phyloP scores from a whole-genome alignment of 1,284 basidiomycete genomes.

The Microbotryum scabiosae region DNA sequence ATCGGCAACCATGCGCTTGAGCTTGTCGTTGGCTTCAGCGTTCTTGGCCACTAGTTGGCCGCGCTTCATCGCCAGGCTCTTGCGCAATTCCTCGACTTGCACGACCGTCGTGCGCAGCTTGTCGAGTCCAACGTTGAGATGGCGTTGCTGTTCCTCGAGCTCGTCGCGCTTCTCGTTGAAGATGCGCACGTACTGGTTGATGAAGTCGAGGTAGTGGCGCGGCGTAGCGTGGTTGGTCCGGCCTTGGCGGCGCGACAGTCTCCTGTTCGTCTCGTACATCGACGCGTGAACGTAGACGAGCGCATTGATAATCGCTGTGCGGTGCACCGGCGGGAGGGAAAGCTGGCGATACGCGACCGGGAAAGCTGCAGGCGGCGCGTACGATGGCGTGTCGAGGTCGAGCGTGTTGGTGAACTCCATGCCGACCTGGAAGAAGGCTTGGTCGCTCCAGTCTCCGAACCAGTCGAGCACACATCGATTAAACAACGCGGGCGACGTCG shows the following conservation, averaged over 20 bases:
- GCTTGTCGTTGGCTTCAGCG: constrained; percentile 89
- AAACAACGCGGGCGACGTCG: constrained; percentile 94
- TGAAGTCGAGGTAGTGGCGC: constrained; percentile 95
- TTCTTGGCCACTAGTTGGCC: constrained; percentile 89
- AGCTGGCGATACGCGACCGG: constrained; percentile 79
- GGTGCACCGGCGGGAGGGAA: constrained; percentile 68
- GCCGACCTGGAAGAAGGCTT: constrained; percentile 93
- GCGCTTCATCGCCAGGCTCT: constrained; percentile 89
- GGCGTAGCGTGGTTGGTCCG: constrained; percentile 96
- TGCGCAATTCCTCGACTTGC: constrained; percentile 90
- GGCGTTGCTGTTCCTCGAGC: constrained; percentile 96
- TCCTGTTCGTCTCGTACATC: constrained; percentile 78
- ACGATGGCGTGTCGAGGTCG: constrained; percentile 76
- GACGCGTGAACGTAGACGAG: constrained; percentile 89
- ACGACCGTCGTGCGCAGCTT: constrained; percentile 92
- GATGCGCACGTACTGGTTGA: constrained; percentile 94
- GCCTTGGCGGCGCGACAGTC: constrained; percentile 82
- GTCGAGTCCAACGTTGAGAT: constrained; percentile 95
- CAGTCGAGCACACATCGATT: constrained; percentile 97
- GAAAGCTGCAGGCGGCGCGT: constrained; percentile 68
- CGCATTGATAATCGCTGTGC: constrained; percentile 83
- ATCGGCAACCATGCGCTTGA: constrained; percentile 95
- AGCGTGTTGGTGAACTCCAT: constrained; percentile 87
- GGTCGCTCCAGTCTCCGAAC: constrained; percentile 98
- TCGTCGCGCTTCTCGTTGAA: constrained; percentile 98